These are phyloP conservation scores for Fusarium albidum DNA, from an alignment of 2,329 filamentous ascomycete species.

Conservation along the genomic window DNA sequence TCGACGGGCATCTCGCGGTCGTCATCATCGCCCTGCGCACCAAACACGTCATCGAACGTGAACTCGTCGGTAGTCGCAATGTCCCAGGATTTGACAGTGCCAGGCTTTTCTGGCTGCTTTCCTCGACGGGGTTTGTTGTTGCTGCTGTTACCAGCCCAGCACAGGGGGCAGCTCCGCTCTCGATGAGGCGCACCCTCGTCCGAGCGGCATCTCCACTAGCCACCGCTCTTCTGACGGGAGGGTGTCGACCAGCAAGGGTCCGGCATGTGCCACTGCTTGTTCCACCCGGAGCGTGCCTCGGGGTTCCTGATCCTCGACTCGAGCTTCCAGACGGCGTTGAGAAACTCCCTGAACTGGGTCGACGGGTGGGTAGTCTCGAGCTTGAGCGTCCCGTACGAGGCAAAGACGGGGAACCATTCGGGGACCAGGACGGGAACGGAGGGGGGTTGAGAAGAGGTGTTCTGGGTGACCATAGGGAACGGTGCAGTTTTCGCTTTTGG, in stretches of 20 bases:
- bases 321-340: slow-evolving; percentile 27
- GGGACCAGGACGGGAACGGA: slow-evolving; percentile 11
- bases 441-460: neutral
- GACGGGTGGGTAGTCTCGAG: slow-evolving; percentile 7
- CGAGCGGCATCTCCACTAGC: slow-evolving; percentile 42
- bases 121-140: neutral
- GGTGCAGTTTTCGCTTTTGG: no score
- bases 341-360: slow-evolving; percentile 29
- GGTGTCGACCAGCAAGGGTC: slow-evolving; percentile 26
- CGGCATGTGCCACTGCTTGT: slow-evolving; percentile 33
- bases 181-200: slow-evolving; percentile 20
- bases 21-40: neutral
- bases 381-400: slow-evolving; percentile 16
- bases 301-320: slow-evolving; percentile 16
- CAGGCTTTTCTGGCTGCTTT: neutral
- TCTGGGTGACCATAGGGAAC: slow-evolving; percentile 5
- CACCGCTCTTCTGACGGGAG: slow-evolving; percentile 31
- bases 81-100: neutral
- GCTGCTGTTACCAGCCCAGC: slow-evolving; percentile 9
- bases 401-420: slow-evolving; percentile 32
- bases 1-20: neutral
- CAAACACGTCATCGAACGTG: slow-evolving; percentile 19
- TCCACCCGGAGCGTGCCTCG: slow-evolving; percentile 17
- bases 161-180: slow-evolving; percentile 28
- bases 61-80: slow-evolving; percentile 3